Evolutionary conservation across 495 filamentous ascomycete species (phyloP), one percentile per base, ranked within the genome.

Genomic region (Daldinia caldariorum): DNA sequence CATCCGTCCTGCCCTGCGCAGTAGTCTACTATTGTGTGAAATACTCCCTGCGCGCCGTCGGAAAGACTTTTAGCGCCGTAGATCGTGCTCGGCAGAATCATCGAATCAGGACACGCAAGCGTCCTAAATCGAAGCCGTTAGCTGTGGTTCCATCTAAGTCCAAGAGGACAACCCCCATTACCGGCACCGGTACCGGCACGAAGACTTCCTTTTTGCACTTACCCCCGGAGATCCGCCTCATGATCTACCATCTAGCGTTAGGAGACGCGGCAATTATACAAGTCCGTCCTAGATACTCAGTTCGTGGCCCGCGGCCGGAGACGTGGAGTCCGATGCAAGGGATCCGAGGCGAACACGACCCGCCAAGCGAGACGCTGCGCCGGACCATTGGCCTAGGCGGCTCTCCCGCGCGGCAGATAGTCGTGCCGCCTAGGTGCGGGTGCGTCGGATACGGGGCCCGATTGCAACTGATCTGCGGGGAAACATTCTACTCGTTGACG

Each of bases 331-430:
- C 51, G 1, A 18, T 3, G 9, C 70, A 70, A n/a, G 49, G 61
- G 22, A 73, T 73, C 45, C 70, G 70, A 20, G 8, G 20, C 66
- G 70, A 73, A 5, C 61, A 1, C 2, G 70, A 73, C 26, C 22
- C 32, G 34, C 66, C 66, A 0, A 70, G 70, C 61, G 9, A 35
- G 29, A 9, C 61, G n/a, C 53, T 73, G 7, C 58, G 61, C 31
- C 12, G 6, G 0, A 65, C 50, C 12, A 61, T 54, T 18, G 66
- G 56, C 3, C 51, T 73, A 0, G 70, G 65, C 26, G 69, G 64
- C 0, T 69, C 70, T 12, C 58, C 57, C 8, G 16, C 67, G 2
- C 31, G 47, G 1, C 66, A 65, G 31, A 5, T 66, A 2, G 66
- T 66, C 14, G 4, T 16, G 6, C 61, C 61, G 16, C 70, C 70